Conservation (phyloP, 2,329 filamentous ascomycete species). For the Podosphaera fusca region DNA sequence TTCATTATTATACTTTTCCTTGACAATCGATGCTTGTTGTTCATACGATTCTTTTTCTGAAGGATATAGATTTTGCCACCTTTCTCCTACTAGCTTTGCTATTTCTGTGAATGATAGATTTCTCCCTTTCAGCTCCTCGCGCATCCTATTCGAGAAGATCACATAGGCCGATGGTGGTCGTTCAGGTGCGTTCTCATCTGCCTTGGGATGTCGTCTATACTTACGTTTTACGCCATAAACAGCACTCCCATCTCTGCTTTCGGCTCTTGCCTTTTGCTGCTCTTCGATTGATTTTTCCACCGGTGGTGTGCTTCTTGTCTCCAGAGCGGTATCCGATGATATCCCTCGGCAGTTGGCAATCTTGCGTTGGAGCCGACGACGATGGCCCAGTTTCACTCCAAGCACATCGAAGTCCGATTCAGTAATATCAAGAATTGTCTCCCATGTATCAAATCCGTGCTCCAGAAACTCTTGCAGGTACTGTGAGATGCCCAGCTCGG, state of each 20-base stretch:
- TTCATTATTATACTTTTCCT: slow-evolving; percentile 55
- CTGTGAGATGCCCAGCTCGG: slow-evolving; percentile 55
- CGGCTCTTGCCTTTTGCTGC: slow-evolving; percentile 22
- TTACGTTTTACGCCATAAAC: slow-evolving; percentile 38
- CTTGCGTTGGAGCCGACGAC: slow-evolving; percentile 65
- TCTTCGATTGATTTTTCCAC: slow-evolving; percentile 36
- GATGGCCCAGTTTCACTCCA: slow-evolving; percentile 58
- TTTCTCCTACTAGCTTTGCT: slow-evolving; percentile 58
- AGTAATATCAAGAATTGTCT: slow-evolving; percentile 62
- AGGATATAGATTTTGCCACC: slow-evolving; percentile 50
- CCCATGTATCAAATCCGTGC: slow-evolving; percentile 70
- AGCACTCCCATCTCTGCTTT: slow-evolving; percentile 22
- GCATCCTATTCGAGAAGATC: slow-evolving; percentile 64
- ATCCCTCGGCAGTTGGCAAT: slow-evolving; percentile 53
- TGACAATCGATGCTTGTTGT: slow-evolving; percentile 44
- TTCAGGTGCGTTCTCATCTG: slow-evolving; percentile 60
- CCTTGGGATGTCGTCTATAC: slow-evolving; percentile 57
- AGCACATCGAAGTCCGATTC: slow-evolving; percentile 59
- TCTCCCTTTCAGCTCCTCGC: slow-evolving; percentile 53
- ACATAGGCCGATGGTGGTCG: slow-evolving; percentile 66
- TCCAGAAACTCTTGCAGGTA: slow-evolving; percentile 51
- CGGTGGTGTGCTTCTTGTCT: slow-evolving; percentile 21
- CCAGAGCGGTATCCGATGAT: slow-evolving; percentile 17
- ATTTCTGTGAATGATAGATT: slow-evolving; percentile 66
- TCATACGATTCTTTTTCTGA: slow-evolving; percentile 51